phyloP scores from a whole-genome alignment of 768 basidiomycete species.

The Pholiota microspora region DNA sequence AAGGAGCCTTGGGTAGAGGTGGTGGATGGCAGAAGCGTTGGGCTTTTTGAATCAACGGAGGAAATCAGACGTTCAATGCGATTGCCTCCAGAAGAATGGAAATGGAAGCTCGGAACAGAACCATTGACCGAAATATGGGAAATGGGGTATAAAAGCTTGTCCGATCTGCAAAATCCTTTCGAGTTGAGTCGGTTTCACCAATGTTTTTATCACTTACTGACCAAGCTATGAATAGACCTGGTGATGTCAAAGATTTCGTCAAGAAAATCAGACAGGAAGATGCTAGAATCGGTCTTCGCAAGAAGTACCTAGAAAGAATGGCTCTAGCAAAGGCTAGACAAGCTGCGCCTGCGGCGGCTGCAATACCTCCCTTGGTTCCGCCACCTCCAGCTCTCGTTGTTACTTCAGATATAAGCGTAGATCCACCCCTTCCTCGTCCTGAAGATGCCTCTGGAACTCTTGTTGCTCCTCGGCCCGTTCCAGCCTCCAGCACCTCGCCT shows the following conservation, averaged over 20 bases:
- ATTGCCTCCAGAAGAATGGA: slow-evolving; percentile 59
- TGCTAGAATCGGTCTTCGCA: slow-evolving; percentile 54
- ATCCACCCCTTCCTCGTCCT: slow-evolving; percentile 2
- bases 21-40: slow-evolving; percentile 46
- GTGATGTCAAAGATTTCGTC: slow-evolving; percentile 72
- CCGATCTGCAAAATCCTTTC: slow-evolving; percentile 64
- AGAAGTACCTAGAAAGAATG: slow-evolving; percentile 33
- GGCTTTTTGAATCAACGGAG: slow-evolving; percentile 56
- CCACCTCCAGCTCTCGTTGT: slow-evolving; percentile 14
- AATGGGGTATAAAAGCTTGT: slow-evolving; percentile 68
- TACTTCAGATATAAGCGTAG: slow-evolving; percentile 12
- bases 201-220: slow-evolving; percentile 8
- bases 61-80: slow-evolving; percentile 58
- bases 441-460: slow-evolving; percentile 12
- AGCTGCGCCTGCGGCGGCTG: slow-evolving; percentile 23
- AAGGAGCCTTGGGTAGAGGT: slow-evolving; percentile 60
- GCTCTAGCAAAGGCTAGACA: slow-evolving; percentile 24
- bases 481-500: slow-evolving; percentile 34
- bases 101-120: slow-evolving; percentile 63
- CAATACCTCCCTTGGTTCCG: slow-evolving; percentile 12
- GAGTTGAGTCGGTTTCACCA: slow-evolving; percentile 25
- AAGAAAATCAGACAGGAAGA: slow-evolving; percentile 72
- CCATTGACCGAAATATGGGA: slow-evolving; percentile 81
- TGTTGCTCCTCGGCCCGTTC: slow-evolving; percentile 28
- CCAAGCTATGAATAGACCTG: slow-evolving; percentile 43